Conservation (phyloP, 2,329 filamentous ascomycete genomes). For the Sarocladium strictum region DNA sequence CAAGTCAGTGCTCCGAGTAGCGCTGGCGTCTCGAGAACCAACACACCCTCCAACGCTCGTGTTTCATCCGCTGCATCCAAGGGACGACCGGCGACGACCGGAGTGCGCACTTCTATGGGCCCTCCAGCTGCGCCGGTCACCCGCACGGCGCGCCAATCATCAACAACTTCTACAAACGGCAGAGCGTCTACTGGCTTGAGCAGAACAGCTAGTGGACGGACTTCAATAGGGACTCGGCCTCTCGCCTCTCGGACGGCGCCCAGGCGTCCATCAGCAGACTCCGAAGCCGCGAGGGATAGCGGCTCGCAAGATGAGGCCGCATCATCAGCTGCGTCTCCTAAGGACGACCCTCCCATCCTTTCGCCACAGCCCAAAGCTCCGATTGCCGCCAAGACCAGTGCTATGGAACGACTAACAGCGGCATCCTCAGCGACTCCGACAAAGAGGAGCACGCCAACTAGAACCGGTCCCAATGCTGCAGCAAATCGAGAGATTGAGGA, state of each 20-base stretch:
- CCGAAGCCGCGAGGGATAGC: constrained; percentile 35
- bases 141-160: constrained; percentile 37
- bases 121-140: constrained; percentile 49
- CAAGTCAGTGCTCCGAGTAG: constrained; percentile 55
- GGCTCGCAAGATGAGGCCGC: constrained; percentile 28
- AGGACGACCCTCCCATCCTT: constrained; percentile 44
- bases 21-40: constrained; percentile 54
- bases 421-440: constrained; percentile 21
- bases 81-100: constrained; percentile 49
- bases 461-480: constrained; percentile 37
- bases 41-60: constrained; percentile 54
- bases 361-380: constrained; percentile 47
- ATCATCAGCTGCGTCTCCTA: constrained; percentile 37
- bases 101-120: constrained; percentile 59
- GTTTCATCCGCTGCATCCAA: constrained; percentile 39
- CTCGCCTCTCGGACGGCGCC: constrained; percentile 30
- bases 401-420: constrained; percentile 45
- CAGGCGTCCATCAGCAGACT: constrained; percentile 41
- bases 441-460: constrained; percentile 21
- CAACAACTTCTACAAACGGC: constrained; percentile 34
- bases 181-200: constrained; percentile 24
- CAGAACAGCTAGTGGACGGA: constrained; percentile 35
- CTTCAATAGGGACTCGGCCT: constrained; percentile 31
- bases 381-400: constrained; percentile 41
- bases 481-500: constrained; percentile 71